Conservation (phyloP, 169 alveolate species). For the Pseudocohnilembus persalinus region DNA sequence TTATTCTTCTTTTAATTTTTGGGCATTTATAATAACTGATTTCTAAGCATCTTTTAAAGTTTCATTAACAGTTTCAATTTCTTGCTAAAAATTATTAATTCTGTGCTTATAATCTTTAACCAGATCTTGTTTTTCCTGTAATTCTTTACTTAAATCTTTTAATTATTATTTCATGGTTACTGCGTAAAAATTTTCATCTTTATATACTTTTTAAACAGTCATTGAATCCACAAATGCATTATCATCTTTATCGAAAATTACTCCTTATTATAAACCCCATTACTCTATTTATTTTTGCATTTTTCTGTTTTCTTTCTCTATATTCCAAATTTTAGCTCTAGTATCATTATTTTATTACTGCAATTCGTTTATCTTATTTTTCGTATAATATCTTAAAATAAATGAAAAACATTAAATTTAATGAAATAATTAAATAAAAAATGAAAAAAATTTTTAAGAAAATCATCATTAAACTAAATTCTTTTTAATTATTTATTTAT, state of each 20-base stretch:
- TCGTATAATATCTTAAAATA: constrained; percentile 7
- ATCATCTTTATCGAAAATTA: constrained; percentile 20
- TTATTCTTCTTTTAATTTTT: neutral
- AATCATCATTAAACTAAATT: neutral
- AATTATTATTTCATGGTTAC: constrained; percentile 19
- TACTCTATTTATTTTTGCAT: constrained; percentile 14
- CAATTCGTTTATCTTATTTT: constrained; percentile 21
- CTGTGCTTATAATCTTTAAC: constrained; percentile 4
- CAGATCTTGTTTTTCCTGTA: neutral
- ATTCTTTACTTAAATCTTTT: constrained; percentile 1
- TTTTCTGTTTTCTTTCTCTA: constrained; percentile 27
- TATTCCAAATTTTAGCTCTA: constrained; percentile 23
- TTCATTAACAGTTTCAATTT: neutral
- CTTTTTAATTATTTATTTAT: neutral
- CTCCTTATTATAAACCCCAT: constrained; percentile 17
- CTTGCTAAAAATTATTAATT: neutral
- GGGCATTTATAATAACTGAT: neutral
- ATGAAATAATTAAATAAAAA: neutral
- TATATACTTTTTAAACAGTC: constrained; percentile 22
- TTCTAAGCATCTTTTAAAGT: constrained; percentile 6
- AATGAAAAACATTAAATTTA: neutral
- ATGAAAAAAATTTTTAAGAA: neutral
- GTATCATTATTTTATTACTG: neutral
- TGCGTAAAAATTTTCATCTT: constrained; percentile 20
- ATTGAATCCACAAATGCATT: constrained; percentile 13